Conservation (phyloP, 352 stramenopile species). For the Achlya hypogyna region DNA sequence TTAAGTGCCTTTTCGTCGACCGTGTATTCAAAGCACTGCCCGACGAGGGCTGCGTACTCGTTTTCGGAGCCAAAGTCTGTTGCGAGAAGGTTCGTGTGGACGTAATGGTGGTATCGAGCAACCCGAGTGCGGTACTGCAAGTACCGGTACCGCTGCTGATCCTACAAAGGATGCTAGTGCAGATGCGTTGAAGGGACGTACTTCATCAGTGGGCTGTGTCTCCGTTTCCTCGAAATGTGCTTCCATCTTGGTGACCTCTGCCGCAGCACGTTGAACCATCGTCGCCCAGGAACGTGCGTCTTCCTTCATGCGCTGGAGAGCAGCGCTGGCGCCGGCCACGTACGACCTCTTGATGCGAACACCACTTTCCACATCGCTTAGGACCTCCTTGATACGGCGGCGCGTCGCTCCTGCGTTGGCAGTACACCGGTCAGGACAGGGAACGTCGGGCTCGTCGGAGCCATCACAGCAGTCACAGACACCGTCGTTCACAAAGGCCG, state of each 20-base stretch:
- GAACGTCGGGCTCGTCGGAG: constrained; percentile 68
- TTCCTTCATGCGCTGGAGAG: background rate
- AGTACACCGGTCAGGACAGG: constrained; percentile 37
- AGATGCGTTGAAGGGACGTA: background rate
- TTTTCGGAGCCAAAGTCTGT: constrained; percentile 30
- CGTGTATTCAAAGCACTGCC: constrained; percentile 51
- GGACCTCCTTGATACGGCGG: background rate
- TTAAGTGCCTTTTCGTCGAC: constrained; percentile 68
- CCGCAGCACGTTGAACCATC: background rate
- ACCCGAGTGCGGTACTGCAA: background rate
- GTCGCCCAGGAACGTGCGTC: background rate
- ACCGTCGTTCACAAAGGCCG: constrained; percentile 78
- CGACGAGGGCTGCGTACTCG: constrained; percentile 47
- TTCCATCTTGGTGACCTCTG: background rate
- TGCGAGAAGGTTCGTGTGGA: background rate
- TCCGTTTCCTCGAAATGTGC: background rate
- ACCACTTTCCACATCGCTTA: background rate
- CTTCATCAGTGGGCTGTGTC: background rate
- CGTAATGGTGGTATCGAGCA: background rate
- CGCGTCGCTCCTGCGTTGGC: background rate
- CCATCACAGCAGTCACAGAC: constrained; percentile 98
- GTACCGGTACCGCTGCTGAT: background rate
- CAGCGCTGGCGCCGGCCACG: background rate
- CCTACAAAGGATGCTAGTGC: background rate
- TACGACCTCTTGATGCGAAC: background rate